Evolutionary conservation across 1,139 yeast genomes (phyloP).

Genomic region (Blastobotrys elegans): DNA sequence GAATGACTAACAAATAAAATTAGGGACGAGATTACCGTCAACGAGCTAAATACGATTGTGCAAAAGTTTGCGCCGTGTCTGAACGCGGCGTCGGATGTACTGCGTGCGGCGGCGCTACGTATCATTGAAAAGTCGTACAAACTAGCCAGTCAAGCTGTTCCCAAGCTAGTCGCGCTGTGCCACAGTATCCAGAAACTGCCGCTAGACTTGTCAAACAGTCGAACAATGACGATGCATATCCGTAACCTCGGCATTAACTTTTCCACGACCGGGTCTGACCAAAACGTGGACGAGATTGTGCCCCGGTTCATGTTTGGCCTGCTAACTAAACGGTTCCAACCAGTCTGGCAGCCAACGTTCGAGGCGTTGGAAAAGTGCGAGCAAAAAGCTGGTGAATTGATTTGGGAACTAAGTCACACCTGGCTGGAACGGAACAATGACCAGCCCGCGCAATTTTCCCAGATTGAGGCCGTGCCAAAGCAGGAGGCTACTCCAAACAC

Average conservation of each 20-base stretch:
- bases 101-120: conserved; percentile 46
- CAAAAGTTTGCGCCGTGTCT: conserved; percentile 29
- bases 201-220: conserved; percentile 57
- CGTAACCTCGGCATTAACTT: conserved; percentile 55
- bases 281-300: conserved; percentile 41
- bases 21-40: background rate
- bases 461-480: background rate
- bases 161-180: conserved; percentile 39
- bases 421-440: conserved; percentile 31
- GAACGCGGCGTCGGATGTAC: conserved; percentile 42
- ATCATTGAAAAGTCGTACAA: conserved; percentile 37
- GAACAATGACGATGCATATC: conserved; percentile 69
- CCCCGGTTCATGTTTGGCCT: conserved; percentile 66
- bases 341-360: conserved; percentile 73
- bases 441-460: background rate
- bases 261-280: conserved; percentile 38
- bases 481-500: background rate
- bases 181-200: conserved; percentile 68
- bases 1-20: background rate
- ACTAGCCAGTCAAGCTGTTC: conserved; percentile 29
- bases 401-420: conserved; percentile 53
- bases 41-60: background rate
- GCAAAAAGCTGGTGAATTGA: conserved; percentile 40
- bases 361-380: conserved; percentile 52
- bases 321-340: conserved; percentile 71